Conservation (phyloP, 352 stramenopile genomes). For the Globisporangium viniferum region DNA sequence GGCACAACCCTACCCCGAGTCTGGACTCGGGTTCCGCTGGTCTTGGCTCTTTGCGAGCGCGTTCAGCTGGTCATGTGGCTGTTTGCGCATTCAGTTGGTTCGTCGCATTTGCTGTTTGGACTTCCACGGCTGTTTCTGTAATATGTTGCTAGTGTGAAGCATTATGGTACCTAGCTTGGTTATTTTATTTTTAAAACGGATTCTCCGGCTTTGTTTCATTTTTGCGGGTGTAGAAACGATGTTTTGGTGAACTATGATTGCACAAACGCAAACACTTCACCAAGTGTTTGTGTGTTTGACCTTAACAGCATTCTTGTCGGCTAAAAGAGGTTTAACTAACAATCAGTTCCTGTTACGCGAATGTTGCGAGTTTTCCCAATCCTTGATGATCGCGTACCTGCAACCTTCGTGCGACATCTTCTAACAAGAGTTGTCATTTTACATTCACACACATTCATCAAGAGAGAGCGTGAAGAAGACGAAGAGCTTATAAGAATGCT, state of each 20-base stretch:
- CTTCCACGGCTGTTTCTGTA: background rate
- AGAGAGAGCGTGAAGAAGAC: background rate
- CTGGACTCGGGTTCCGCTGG: too few species aligned
- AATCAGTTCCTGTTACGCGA: too few species aligned
- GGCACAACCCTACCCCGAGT: too few species aligned
- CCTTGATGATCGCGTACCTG: background rate
- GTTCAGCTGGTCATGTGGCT: too few species aligned
- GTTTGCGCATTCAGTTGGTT: background rate
- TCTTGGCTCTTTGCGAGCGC: too few species aligned
- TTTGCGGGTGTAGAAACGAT: background rate
- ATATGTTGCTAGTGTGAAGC: background rate
- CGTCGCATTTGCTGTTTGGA: slow-evolving; percentile 1
- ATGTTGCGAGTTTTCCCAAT: background rate
- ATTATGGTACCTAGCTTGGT: background rate
- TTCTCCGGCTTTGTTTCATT: too few species aligned
- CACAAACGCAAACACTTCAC: background rate
- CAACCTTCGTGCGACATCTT: background rate
- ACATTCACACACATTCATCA: background rate
- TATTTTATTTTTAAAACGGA: background rate
- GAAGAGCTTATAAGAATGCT: background rate
- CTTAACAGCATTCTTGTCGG: too few species aligned
- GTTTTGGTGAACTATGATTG: background rate
- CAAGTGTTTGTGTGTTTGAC: too few species aligned
- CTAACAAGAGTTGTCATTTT: background rate
- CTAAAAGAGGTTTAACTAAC: too few species aligned